Evolutionary conservation across 768 basidiomycete genomes (phyloP).

Genomic region (Collybiopsis confluens): DNA sequence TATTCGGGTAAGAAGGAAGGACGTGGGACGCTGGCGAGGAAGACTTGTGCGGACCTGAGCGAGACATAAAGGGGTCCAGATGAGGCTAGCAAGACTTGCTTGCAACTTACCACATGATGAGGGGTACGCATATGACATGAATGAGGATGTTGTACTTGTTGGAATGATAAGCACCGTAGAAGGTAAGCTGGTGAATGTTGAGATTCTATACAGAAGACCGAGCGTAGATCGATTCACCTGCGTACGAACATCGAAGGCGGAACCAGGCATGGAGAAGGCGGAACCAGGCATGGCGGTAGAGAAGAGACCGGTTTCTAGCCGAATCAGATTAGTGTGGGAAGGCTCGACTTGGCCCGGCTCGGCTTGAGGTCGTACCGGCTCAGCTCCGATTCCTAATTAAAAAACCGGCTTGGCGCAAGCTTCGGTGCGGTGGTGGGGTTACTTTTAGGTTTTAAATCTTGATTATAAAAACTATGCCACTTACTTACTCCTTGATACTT

Average conservation of each 20-base stretch:
- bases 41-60: slow-evolving; percentile 58
- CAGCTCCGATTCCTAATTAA: too few relatives aligned
- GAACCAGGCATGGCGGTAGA: slow-evolving; percentile 24
- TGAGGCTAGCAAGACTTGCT: not conserved
- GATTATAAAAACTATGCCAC: too few relatives aligned
- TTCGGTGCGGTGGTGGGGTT: too few relatives aligned
- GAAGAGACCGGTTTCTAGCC: not conserved
- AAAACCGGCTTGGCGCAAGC: too few relatives aligned
- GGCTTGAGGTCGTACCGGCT: too few relatives aligned
- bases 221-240: slow-evolving; percentile 43
- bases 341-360: too few relatives aligned
- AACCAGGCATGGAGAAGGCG: slow-evolving; percentile 42
- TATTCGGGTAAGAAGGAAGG: slow-evolving; percentile 49
- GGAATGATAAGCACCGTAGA: slow-evolving; percentile 91
- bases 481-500: too few relatives aligned
- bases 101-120: slow-evolving; percentile 66
- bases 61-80: not conserved
- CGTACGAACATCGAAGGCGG: slow-evolving; percentile 62
- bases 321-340: too few relatives aligned
- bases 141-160: slow-evolving; percentile 80
- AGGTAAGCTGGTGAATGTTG: slow-evolving; percentile 57
- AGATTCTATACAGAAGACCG: not conserved
- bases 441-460: too few relatives aligned
- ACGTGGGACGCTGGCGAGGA: slow-evolving; percentile 44
- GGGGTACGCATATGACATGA: slow-evolving; percentile 82